Conservation (phyloP, 495 filamentous ascomycete species). For the Tuber borchii region DNA sequence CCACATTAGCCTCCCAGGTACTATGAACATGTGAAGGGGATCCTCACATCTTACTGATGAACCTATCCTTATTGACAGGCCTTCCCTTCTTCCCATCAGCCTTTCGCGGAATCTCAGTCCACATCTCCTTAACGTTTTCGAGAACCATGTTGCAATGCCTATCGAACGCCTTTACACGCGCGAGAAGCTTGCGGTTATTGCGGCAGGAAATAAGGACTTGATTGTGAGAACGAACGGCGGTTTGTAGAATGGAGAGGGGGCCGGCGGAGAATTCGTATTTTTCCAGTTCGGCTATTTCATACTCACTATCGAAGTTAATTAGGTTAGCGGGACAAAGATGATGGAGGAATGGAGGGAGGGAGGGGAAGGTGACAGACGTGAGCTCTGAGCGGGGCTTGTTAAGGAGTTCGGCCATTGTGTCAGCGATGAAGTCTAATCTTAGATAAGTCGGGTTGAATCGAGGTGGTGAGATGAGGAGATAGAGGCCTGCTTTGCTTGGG, state of each 20-base stretch:
- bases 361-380: constrained; percentile 24
- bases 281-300: constrained; percentile 79
- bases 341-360: not conserved
- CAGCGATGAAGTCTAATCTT: not conserved
- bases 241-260: constrained; percentile 85
- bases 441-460: constrained; percentile 1
- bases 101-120: constrained; percentile 83
- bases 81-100: constrained; percentile 73
- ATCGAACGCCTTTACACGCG: constrained; percentile 79
- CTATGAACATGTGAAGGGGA: not conserved
- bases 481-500: not conserved
- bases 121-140: constrained; percentile 99
- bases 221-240: constrained; percentile 75
- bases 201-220: constrained; percentile 87
- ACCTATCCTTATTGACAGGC: constrained; percentile 94
- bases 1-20: constrained; percentile 28
- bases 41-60: constrained; percentile 96
- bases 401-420: constrained; percentile 39
- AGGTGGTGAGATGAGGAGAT: not conserved
- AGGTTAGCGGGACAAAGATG: constrained; percentile 13
- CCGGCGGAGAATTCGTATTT: constrained; percentile 85
- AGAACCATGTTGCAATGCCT: constrained; percentile 97
- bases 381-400: constrained; percentile 40
- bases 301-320: constrained; percentile 50
- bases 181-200: constrained; percentile 79